These are phyloP conservation scores for Marasmius fiardii DNA, from an alignment of 1,284 basidiomycete genomes.

Conservation along the genomic window DNA sequence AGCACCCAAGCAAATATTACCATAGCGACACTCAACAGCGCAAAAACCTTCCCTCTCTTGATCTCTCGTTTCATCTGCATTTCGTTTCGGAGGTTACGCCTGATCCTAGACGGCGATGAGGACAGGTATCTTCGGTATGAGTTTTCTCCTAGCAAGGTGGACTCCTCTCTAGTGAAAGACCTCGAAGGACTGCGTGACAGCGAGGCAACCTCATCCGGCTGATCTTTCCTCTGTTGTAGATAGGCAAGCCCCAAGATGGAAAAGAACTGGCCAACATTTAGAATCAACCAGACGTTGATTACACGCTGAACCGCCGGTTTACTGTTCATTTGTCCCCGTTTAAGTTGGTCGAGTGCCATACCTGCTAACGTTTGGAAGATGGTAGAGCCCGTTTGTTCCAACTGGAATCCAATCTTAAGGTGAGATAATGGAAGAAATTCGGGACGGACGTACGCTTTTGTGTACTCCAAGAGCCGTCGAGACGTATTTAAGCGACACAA, in stretches of 20 bases:
- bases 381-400: conserved; percentile 71
- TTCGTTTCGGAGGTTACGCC: conserved; percentile 17
- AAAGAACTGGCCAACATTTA: conserved; percentile 61
- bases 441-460: conserved; percentile 56
- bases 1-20: conserved; percentile 62
- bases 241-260: conserved; percentile 45
- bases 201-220: conserved; percentile 17
- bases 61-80: conserved; percentile 33
- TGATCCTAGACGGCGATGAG: conserved; percentile 14
- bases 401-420: conserved; percentile 31
- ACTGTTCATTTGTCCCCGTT: conserved; percentile 22
- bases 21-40: conserved; percentile 37
- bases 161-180: conserved; percentile 13
- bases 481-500: conserved; percentile 69
- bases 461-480: conserved; percentile 78
- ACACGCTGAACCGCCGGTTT: conserved; percentile 44
- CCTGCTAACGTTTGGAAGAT: conserved; percentile 71
- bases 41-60: conserved; percentile 50
- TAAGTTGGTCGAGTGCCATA: conserved; percentile 52
- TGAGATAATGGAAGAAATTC: not conserved
- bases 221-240: conserved; percentile 38
- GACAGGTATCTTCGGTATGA: conserved; percentile 16
- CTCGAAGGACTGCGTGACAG: conserved; percentile 10
- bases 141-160: conserved; percentile 9
- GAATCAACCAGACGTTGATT: conserved; percentile 52